Conservation (phyloP, 139 green algal genomes). For the Choricystis sp. region DNA sequence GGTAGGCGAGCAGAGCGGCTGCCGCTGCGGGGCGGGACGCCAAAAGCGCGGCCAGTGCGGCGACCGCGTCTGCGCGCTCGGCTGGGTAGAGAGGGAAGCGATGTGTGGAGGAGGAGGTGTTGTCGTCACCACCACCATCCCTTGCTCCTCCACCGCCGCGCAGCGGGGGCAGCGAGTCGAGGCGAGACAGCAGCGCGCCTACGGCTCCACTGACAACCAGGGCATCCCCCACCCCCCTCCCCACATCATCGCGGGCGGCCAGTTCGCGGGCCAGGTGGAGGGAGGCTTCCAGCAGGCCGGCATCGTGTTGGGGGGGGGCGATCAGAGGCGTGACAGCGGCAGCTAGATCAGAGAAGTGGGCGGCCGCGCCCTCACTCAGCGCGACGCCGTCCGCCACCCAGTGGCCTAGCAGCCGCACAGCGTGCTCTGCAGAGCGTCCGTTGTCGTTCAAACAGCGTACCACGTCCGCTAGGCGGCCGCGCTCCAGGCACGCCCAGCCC, state of each 20-base stretch:
- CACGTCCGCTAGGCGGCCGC: background rate
- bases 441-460: background rate
- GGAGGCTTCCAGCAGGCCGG: background rate
- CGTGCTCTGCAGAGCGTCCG: too few species aligned
- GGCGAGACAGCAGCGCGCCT: background rate
- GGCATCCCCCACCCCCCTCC: background rate
- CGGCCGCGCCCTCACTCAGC: too few species aligned
- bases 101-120: too few species aligned
- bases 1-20: background rate
- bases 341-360: too few species aligned
- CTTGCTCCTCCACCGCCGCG: background rate
- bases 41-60: background rate
- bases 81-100: background rate
- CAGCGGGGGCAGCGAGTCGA: background rate
- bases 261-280: background rate
- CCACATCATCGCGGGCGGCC: background rate
- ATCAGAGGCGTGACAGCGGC: too few species aligned
- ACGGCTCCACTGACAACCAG: background rate
- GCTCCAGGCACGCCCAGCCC: background rate
- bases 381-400: background rate
- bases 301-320: too few species aligned
- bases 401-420: background rate
- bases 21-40: too few species aligned
- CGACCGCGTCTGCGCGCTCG: background rate
- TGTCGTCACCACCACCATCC: background rate